Base-by-base conservation (phyloP, 2,329 filamentous ascomycete genomes). In the Apiospora koreana region DNA sequence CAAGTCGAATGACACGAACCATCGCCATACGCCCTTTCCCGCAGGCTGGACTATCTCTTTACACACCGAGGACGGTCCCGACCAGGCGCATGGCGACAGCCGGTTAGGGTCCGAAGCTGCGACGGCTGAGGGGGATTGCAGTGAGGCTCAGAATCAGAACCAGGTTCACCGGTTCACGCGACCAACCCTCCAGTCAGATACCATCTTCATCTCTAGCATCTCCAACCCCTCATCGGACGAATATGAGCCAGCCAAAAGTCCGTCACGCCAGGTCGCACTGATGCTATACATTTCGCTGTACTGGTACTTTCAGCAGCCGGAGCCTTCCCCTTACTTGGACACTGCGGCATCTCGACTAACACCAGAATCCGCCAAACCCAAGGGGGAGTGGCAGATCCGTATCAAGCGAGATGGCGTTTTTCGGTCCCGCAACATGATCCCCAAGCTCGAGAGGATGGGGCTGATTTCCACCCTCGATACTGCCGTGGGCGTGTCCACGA, bases 221-320 rank as follows among this genome's bases (percentile, higher is more conserved):
- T 95, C 94, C 67, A 94, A 93, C 74, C 94, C 95, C 0, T 92
- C 92, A 67, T 93, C 86, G 79, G 89, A 83, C 78, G 94, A 97
- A 66, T 97, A 92, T 83, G 94, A 93, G 78, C 90, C 94, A 0
- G 88, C 92, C 1, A 90, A 87, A 18, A 97, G 94, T 72, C 94
- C 94, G 0, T 96, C 94, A 0, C 87, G 95, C 62, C 93, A 97
- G 82, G 93, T 97, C 71, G 95, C 95, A 74, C 94, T 98, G 93
- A 97, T 98, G 92, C 87, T 98, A 8, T 98, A 94, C 93, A 90
- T 94, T 43, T 95, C 94, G 1, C 85, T 98, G 54, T 97, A 94
- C 84, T 98, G 95, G 95, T 98, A 98, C 84, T 98, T 98, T 76
- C 95, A 98, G 82, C 94, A 97, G 80, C 87, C 90, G 0, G 87